Base-by-base conservation (phyloP, 257 asterid species). In the Fraxinus excelsior region DNA sequence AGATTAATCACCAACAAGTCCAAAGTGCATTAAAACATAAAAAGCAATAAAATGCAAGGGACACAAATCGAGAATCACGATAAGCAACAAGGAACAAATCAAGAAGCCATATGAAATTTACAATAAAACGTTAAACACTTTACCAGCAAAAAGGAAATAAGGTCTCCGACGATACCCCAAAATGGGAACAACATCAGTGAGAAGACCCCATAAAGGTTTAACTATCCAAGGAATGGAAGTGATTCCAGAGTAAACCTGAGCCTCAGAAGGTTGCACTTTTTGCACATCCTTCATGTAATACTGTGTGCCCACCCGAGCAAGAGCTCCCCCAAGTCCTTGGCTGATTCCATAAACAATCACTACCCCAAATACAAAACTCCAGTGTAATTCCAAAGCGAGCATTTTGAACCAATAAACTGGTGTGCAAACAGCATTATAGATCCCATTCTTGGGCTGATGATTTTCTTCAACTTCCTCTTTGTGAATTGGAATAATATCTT, bases 301-400 rank as follows among this genome's bases (percentile, higher is more conserved):
- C 79, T 94, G 96, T 2, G 95, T 91, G 58, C 92, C 49, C 49
- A 40, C 49, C 49, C 16, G 49, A 40, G 49, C 49, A 40, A 40
- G 49, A 40, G 49, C 49, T 12, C 49, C 49, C 42, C 98, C 98
- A 37, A 96, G 82, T 74, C 99, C 99, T 80, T 96, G 98, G 77
- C 97, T 96, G 79, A 88, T 80, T 16, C 98, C 99, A 77, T 96
- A 93, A 38, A 96, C 96, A 13, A 91, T 86, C 78, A 90, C 79
- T 42, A 96, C 97, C 37, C 98, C 97, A 79, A 89, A 87, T 3
- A 96, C 96, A 80, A 96, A 89, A 65, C 93, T 93, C 99, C 99
- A 96, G 66, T 93, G 97, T 81, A 91, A 81, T 84, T 96, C 88
- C 19, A 70, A 64, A 1, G 91, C 84, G 34, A 96, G 92, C 97